Base-by-base conservation (phyloP, 345 rosid genomes). In the Lumnitzera racemosa region DNA sequence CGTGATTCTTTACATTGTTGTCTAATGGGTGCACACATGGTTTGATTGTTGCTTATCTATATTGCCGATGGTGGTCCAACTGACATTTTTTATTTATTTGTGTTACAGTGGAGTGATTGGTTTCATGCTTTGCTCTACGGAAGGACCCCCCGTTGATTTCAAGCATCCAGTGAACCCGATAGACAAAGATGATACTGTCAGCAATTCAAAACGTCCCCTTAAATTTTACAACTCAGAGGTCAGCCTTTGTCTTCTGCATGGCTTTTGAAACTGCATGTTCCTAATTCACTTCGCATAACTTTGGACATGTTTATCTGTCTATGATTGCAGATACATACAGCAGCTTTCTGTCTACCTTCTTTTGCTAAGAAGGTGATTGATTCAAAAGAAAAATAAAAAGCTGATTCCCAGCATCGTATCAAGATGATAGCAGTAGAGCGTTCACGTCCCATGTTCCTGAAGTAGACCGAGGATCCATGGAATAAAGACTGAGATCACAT, bases 71-170 rank as follows among this genome's bases (percentile, higher is more conserved):
- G 25, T 62, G 13, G 12, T 60, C 7, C n/a, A 47, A 46, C 5
- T 11, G 53, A 29, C 31, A 27, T 27, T n/a, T 25, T 41, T 48
- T 24, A 46, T 27, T 16, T 15, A 46, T 17, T 52, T 64, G 13
- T 47, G 49, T 80, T 69, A 52, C 78, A 92, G 98, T 68, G 97
- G 97, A 15, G 90, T 92, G 71, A 92, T 92, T 16, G 98, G 98
- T 24, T 92, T 92, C 80, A 89, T 92, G 97, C 91, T 92, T 55
- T 92, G 98, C 76, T 85, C 98, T 11, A 84, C 89, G 0, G 98
- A 87, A 61, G 98, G 98, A 46, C 96, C 96, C 20, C 13, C 78
- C 7, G 94, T 92, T 14, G 91, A 89, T 67, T 92, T 92, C 83
- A 89, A 87, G 83, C 77, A 85, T 64, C 97, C 98, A 14, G 82